Conservation (phyloP, 495 filamentous ascomycete genomes). For the Penicillium ucsense region DNA sequence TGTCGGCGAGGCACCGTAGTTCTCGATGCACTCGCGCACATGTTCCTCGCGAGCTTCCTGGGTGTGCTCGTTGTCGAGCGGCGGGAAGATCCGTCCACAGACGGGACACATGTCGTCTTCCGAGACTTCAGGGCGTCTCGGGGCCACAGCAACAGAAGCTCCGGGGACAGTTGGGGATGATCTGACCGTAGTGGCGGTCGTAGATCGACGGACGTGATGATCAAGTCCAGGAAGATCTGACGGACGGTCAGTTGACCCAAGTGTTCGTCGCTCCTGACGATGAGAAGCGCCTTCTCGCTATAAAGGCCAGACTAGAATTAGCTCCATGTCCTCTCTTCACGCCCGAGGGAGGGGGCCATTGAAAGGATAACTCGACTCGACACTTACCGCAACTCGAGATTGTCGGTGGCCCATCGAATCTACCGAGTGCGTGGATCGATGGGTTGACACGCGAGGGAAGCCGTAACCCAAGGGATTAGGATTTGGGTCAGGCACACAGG, state of each 20-base stretch:
- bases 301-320: neutral
- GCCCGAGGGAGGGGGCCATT: neutral
- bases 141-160: neutral
- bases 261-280: slow-evolving; percentile 12
- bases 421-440: slow-evolving; percentile 16
- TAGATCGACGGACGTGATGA: neutral
- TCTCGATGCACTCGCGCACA: slow-evolving; percentile 63
- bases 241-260: slow-evolving; percentile 6
- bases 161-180: neutral
- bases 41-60: slow-evolving; percentile 64
- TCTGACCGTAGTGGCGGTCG: neutral
- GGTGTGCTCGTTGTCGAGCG: slow-evolving; percentile 47
- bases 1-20: slow-evolving; percentile 14
- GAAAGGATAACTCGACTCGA: no score
- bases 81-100: slow-evolving; percentile 68
- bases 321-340: no score
- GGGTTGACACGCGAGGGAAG: slow-evolving; percentile 15
- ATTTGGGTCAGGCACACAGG: slow-evolving; percentile 88
- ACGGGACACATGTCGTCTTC: slow-evolving; percentile 91
- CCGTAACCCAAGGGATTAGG: slow-evolving; percentile 45
- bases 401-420: slow-evolving; percentile 5
- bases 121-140: slow-evolving; percentile 32
- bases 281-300: neutral
- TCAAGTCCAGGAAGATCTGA: slow-evolving; percentile 3
- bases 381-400: slow-evolving; percentile 6